A percentile compares a stretch with the other conserved stretches of the same genome.
phyloP scores from a whole-genome alignment of 2,329 filamentous ascomycete genomes.

The Sphaceloma murrayae region DNA sequence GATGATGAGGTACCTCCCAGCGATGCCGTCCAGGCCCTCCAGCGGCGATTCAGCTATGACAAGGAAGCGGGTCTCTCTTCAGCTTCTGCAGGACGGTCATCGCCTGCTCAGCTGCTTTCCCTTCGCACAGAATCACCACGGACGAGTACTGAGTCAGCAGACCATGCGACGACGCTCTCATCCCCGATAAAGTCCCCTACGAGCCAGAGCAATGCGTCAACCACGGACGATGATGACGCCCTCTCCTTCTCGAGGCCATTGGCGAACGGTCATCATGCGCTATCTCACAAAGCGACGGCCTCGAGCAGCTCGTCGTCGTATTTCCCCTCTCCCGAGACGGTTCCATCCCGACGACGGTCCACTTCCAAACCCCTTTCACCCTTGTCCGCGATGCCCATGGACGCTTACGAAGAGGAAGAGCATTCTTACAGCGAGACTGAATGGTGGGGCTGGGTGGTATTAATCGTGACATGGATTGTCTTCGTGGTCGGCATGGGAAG shows the following conservation, averaged over 20 bases:
- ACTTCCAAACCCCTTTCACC: constrained; percentile 19
- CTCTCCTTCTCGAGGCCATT: constrained; percentile 48
- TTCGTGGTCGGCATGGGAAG: constrained; percentile 96
- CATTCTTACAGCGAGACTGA: constrained; percentile 94
- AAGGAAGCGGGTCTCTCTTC: constrained; percentile 24
- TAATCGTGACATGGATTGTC: constrained; percentile 85
- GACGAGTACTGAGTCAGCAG: constrained; percentile 8
- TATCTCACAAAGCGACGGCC: constrained; percentile 20
- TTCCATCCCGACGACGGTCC: constrained; percentile 18
- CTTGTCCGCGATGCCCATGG: constrained; percentile 21
- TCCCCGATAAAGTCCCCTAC: constrained; percentile 32
- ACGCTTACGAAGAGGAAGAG: constrained; percentile 37
- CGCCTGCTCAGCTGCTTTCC: constrained; percentile 17
- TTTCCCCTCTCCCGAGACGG: constrained; percentile 23
- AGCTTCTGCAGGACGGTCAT: constrained; percentile 8
- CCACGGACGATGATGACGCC: constrained; percentile 75
- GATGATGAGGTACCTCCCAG: constrained; percentile 16
- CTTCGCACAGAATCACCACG: constrained; percentile 15
- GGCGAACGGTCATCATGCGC: constrained; percentile 14
- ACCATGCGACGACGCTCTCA: constrained; percentile 12
- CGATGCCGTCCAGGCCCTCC: constrained; percentile 22
- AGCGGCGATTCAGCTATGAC: constrained; percentile 33
- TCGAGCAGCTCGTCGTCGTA: constrained; percentile 23
- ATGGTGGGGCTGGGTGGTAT: constrained; percentile 95
- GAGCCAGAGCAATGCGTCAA: constrained; percentile 53